Evolutionary conservation across 352 stramenopile species (phyloP).

Genomic region (Globisporangium echinulatum): DNA sequence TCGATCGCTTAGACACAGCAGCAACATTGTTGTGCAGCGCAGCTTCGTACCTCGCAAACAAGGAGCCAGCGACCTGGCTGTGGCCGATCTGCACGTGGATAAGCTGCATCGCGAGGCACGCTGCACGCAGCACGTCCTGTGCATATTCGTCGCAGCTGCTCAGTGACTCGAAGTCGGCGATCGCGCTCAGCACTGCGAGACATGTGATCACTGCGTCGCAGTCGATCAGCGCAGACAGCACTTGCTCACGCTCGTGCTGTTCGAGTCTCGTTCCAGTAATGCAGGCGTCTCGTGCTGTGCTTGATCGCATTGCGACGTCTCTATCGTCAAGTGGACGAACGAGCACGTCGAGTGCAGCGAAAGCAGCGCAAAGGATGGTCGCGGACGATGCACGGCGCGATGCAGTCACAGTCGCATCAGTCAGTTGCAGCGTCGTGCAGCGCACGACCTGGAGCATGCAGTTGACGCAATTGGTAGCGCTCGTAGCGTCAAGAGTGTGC

Average conservation of each 20-base stretch:
- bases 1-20: background rate
- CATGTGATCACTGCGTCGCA: conserved; percentile 34
- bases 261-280: conserved; percentile 5
- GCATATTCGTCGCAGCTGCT: background rate
- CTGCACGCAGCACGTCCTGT: background rate
- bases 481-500: conserved; percentile 29
- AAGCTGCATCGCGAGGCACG: conserved; percentile 6
- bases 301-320: background rate
- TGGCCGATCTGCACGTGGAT: conserved; percentile 3
- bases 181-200: conserved; percentile 32
- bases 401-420: background rate
- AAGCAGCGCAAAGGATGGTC: background rate
- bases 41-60: conserved; percentile 11
- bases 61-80: conserved; percentile 1
- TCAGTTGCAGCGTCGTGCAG: conserved; percentile 23
- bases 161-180: conserved; percentile 4
- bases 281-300: background rate
- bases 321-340: conserved; percentile 6
- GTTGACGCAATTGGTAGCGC: conserved; percentile 41
- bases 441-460: conserved; percentile 47
- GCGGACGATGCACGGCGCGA: conserved; percentile 19
- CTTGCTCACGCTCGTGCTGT: conserved; percentile 16
- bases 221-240: conserved; percentile 31
- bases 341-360: conserved; percentile 23
- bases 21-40: background rate